Evolutionary conservation across 1,284 basidiomycete genomes (phyloP).

Genomic region (Moesziomyces antarcticus): DNA sequence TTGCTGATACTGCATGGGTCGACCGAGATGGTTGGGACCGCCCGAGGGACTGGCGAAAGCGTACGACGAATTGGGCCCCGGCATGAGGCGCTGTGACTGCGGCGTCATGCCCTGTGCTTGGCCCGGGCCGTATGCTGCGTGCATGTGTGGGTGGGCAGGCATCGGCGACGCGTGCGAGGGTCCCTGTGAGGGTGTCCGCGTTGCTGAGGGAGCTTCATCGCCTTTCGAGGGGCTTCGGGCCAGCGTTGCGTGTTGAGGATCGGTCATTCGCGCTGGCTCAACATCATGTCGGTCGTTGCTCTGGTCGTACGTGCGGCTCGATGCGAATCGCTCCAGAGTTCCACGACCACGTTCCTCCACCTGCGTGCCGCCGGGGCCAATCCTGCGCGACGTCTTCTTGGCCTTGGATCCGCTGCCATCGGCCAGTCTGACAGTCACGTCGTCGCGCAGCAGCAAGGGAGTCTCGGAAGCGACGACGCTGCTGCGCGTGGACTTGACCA

Average conservation of each 20-base stretch:
- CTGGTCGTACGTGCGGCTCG: constrained; percentile 37
- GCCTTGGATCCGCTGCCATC: constrained; percentile 39
- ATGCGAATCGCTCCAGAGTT: constrained; percentile 38
- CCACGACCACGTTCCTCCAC: constrained; percentile 29
- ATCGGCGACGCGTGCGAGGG: constrained; percentile 11
- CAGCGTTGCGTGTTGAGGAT: background rate
- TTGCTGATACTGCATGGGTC: constrained; percentile 15
- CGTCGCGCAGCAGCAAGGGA: constrained; percentile 39
- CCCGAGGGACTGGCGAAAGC: constrained; percentile 28
- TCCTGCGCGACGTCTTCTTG: constrained; percentile 18
- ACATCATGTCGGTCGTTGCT: constrained; percentile 41
- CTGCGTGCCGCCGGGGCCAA: constrained; percentile 4
- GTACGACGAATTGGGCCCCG: constrained; percentile 28
- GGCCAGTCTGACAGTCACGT: constrained; percentile 42
- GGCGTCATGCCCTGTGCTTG: constrained; percentile 16
- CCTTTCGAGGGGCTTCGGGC: background rate
- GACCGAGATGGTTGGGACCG: constrained; percentile 14
- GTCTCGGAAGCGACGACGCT: constrained; percentile 20
- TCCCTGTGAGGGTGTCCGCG: constrained; percentile 1
- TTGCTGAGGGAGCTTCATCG: constrained; percentile 6
- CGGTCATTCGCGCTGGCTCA: constrained; percentile 14
- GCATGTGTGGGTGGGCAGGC: constrained; percentile 30
- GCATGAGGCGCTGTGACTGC: constrained; percentile 20
- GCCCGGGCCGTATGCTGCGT: constrained; percentile 8
- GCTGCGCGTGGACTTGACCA: constrained; percentile 25